Evolutionary conservation across 192 early-diverging fungal species (phyloP).

Genomic region (Umbelopsis vinacea): DNA sequence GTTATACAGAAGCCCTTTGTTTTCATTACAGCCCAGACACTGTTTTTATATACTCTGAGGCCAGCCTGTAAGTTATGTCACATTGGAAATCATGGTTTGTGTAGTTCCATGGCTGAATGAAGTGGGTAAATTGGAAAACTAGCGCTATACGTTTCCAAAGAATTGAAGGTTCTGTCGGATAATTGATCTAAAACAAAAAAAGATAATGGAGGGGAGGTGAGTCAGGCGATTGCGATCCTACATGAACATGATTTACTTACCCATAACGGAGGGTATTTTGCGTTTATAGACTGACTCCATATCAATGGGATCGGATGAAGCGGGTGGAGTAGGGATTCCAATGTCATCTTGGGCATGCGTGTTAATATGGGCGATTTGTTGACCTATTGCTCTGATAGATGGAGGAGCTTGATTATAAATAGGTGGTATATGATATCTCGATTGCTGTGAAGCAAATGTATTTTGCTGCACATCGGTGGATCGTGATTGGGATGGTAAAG

Average conservation of each 20-base stretch:
- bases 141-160: slow-evolving; percentile 3
- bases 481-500: background rate
- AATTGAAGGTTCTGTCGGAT: slow-evolving; percentile 21
- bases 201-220: background rate
- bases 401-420: slow-evolving; percentile 21
- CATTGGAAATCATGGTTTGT: slow-evolving; percentile 12
- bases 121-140: slow-evolving; percentile 21
- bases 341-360: background rate
- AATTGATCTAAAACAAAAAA: slow-evolving; percentile 3
- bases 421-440: slow-evolving; percentile 17
- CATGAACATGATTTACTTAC: background rate
- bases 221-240: background rate
- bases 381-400: slow-evolving; percentile 13
- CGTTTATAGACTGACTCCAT: slow-evolving; percentile 11
- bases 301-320: background rate
- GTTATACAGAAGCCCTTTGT: too few species aligned
- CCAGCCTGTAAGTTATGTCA: background rate
- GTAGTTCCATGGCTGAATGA: slow-evolving; percentile 1
- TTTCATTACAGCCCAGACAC: background rate
- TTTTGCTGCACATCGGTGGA: background rate
- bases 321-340: slow-evolving; percentile 9
- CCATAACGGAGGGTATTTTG: slow-evolving; percentile 17
- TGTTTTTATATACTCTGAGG: background rate
- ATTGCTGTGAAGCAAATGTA: background rate
- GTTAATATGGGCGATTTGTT: slow-evolving; percentile 11